Evolutionary conservation across 73 alveolate species (phyloP).

Genomic region (Symbiodinium pilosum): DNA sequence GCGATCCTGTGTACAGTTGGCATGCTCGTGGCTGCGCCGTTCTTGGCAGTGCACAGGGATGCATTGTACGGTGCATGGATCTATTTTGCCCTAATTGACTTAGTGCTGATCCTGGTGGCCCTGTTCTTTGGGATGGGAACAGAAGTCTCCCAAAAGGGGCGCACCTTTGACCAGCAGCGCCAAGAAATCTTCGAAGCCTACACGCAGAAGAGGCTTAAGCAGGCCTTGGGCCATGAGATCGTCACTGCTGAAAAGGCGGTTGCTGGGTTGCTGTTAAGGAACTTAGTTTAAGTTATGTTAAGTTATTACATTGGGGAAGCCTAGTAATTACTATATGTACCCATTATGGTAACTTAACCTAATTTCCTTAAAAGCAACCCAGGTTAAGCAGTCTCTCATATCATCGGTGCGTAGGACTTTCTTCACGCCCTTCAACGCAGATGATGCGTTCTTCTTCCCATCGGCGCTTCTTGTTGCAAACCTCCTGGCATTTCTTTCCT

Average conservation of each 20-base stretch:
- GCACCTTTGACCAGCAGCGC: conserved; percentile 19
- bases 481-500: conserved; percentile 44
- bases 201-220: background rate
- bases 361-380: too few relatives aligned
- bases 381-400: too few relatives aligned
- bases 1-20: background rate
- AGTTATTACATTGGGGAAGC: too few relatives aligned
- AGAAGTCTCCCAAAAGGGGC: background rate
- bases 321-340: too few relatives aligned
- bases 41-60: conserved; percentile 64
- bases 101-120: background rate
- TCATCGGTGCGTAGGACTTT: background rate
- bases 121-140: background rate
- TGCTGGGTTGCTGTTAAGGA: too few relatives aligned
- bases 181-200: conserved; percentile 23
- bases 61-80: conserved; percentile 57
- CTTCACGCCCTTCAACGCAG: conserved; percentile 9
- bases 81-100: conserved; percentile 9
- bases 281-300: too few relatives aligned
- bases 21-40: conserved; percentile 21
- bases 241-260: background rate
- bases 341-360: too few relatives aligned
- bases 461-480: conserved; percentile 48
- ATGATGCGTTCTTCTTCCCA: conserved; percentile 76
- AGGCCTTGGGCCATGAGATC: background rate